phyloP scores from a whole-genome alignment of 2,329 filamentous ascomycete species.

The Coniochaeta ligniaria region DNA sequence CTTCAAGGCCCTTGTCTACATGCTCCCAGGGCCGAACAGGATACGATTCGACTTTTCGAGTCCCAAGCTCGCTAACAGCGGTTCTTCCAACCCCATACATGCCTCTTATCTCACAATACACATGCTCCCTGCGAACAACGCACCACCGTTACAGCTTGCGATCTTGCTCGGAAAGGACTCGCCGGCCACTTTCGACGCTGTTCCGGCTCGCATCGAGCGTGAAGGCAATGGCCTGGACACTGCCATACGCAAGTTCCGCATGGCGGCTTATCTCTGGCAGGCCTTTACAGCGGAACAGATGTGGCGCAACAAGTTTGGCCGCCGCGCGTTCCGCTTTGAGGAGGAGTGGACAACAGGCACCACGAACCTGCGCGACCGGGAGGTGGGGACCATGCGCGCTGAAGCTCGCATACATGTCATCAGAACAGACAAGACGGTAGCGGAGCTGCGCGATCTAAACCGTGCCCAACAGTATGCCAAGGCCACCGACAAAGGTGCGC shows the following conservation, averaged over 20 bases:
- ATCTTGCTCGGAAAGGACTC: conserved; percentile 87
- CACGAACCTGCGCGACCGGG: conserved; percentile 66
- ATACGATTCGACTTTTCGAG: conserved; percentile 83
- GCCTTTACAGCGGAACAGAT: conserved; percentile 96
- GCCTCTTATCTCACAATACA: conserved; percentile 76
- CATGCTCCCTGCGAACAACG: conserved; percentile 71
- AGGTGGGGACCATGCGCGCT: conserved; percentile 69
- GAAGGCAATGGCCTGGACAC: conserved; percentile 78
- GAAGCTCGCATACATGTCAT: conserved; percentile 88
- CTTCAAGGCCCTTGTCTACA: conserved; percentile 86
- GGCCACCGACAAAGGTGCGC: conserved; percentile 61
- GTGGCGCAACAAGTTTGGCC: conserved; percentile 79
- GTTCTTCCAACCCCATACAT: conserved; percentile 62
- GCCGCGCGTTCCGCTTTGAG: conserved; percentile 82
- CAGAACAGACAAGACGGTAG: conserved; percentile 73
- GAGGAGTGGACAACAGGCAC: conserved; percentile 90
- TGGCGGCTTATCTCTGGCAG: conserved; percentile 95
- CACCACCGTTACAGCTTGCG: conserved; percentile 82
- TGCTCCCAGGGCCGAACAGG: conserved; percentile 86
- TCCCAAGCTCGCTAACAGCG: conserved; percentile 67
- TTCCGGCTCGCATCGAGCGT: conserved; percentile 64
- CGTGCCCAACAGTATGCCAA: conserved; percentile 69
- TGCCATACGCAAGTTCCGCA: conserved; percentile 84
- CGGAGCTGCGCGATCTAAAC: conserved; percentile 73
- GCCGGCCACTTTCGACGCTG: conserved; percentile 74